phyloP scores from a whole-genome alignment of 1,139 yeast genomes.

The Diutina neorugosa region DNA sequence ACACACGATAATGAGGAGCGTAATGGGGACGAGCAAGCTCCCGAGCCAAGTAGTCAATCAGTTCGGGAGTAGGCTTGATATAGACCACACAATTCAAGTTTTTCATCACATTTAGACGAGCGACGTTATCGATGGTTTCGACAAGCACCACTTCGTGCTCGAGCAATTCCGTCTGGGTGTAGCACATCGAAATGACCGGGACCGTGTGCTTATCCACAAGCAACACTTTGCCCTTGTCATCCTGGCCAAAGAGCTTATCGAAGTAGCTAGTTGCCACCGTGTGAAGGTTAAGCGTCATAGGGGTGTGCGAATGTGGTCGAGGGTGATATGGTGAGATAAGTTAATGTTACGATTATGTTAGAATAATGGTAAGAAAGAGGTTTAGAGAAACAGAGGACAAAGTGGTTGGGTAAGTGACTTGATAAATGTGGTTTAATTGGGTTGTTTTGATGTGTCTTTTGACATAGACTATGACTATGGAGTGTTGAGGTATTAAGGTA shows the following conservation, averaged over 20 bases:
- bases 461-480: too few relatives aligned
- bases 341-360: too few relatives aligned
- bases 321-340: too few relatives aligned
- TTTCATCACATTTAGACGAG: conserved; percentile 31
- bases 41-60: conserved; percentile 43
- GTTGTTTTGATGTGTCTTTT: too few relatives aligned
- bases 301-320: neutral
- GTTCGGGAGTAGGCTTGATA: conserved; percentile 58
- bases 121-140: conserved; percentile 49
- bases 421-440: too few relatives aligned
- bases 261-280: conserved; percentile 27
- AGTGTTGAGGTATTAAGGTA: too few relatives aligned
- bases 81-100: conserved; percentile 77
- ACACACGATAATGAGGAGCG: conserved; percentile 58
- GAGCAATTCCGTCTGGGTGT: conserved; percentile 77
- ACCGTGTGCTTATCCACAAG: conserved; percentile 74
- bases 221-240: conserved; percentile 53
- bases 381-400: too few relatives aligned
- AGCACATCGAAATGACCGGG: conserved; percentile 68
- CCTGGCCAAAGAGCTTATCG: conserved; percentile 20
- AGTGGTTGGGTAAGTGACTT: too few relatives aligned
- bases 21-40: conserved; percentile 77
- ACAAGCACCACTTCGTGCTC: conserved; percentile 74
- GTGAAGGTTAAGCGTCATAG: conserved; percentile 16
- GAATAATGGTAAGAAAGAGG: too few relatives aligned